A percentile compares a stretch with the other conserved stretches of the same genome.
phyloP scores from a whole-genome alignment of 306 rosid species.

The Datisca glomerata region DNA sequence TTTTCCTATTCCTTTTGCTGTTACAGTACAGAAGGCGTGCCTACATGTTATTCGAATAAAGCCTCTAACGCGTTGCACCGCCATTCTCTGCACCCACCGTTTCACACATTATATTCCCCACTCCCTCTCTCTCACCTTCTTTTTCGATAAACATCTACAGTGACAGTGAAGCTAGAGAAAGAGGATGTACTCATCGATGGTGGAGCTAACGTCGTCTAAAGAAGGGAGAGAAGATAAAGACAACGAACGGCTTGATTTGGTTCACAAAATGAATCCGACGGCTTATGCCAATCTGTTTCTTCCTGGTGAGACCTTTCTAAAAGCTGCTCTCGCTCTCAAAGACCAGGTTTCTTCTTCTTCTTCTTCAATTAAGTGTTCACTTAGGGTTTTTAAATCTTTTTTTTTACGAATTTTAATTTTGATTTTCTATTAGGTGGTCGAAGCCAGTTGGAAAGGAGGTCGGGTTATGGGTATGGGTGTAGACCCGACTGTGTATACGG shows the following conservation, averaged over 20 bases:
- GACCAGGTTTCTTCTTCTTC: conserved; percentile 32
- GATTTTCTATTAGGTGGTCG: conserved; percentile 46
- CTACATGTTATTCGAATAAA: too few species aligned
- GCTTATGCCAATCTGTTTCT: conserved; percentile 20
- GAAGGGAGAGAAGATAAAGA: conserved; percentile 21
- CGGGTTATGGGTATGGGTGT: conserved; percentile 13
- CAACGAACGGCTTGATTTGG: conserved; percentile 28
- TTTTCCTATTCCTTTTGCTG: too few species aligned
- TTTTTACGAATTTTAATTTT: background rate
- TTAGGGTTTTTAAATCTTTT: background rate
- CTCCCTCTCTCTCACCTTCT: too few species aligned
- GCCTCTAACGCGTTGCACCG: too few species aligned
- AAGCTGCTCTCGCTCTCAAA: conserved; percentile 62
- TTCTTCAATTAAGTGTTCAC: background rate
- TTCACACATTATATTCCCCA: too few species aligned
- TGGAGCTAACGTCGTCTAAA: conserved; percentile 18
- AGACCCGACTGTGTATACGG: conserved; percentile 66
- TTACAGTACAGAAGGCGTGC: too few species aligned
- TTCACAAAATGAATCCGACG: conserved; percentile 17
- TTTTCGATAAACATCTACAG: too few species aligned
- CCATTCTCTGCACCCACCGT: too few species aligned
- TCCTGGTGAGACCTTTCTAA: conserved; percentile 29
- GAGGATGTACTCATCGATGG: conserved; percentile 28
- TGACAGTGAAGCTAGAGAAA: too few species aligned
- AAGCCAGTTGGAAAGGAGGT: conserved; percentile 35